A percentile compares a stretch with the other conserved stretches of the same genome.
Conservation (phyloP, 2,329 filamentous ascomycete species). For the Arachnomyces sp. region DNA sequence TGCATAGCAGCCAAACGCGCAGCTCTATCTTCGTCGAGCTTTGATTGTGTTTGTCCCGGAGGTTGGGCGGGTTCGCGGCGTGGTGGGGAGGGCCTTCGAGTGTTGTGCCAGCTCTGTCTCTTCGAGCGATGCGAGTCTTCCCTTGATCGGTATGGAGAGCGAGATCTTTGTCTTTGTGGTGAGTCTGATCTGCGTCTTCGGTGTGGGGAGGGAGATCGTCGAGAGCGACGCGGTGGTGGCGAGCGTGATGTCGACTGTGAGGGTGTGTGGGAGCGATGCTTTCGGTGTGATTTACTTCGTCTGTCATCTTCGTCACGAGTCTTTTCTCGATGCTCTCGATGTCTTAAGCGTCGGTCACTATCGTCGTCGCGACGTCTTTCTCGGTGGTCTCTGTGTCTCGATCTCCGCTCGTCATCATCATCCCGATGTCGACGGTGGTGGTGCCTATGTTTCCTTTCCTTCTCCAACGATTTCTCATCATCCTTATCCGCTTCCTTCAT, state of each 20-base stretch:
- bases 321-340: slow-evolving; percentile 17
- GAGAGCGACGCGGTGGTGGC: slow-evolving; percentile 13
- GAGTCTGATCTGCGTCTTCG: slow-evolving; percentile 17
- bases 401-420: slow-evolving; percentile 11
- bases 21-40: slow-evolving; percentile 47
- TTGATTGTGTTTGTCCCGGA: slow-evolving; percentile 6
- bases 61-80: slow-evolving; percentile 6
- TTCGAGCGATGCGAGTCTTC: slow-evolving; percentile 26
- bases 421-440: slow-evolving; percentile 22
- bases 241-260: slow-evolving; percentile 22
- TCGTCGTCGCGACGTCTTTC: slow-evolving; percentile 18
- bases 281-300: slow-evolving; percentile 33
- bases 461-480: slow-evolving; percentile 24
- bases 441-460: slow-evolving; percentile 42
- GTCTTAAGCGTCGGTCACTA: slow-evolving; percentile 13
- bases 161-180: slow-evolving; percentile 22
- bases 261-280: slow-evolving; percentile 38
- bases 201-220: slow-evolving; percentile 14
- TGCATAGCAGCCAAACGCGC: slow-evolving; percentile 66
- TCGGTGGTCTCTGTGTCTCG: slow-evolving; percentile 12
- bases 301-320: slow-evolving; percentile 14
- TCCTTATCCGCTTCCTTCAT: slow-evolving; percentile 46
- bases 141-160: slow-evolving; percentile 31
- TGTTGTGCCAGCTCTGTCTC: slow-evolving; percentile 21
- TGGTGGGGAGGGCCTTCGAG: slow-evolving; percentile 14